phyloP scores from a whole-genome alignment of 169 alveolate genomes.

The Cryptosporidium tyzzeri region DNA sequence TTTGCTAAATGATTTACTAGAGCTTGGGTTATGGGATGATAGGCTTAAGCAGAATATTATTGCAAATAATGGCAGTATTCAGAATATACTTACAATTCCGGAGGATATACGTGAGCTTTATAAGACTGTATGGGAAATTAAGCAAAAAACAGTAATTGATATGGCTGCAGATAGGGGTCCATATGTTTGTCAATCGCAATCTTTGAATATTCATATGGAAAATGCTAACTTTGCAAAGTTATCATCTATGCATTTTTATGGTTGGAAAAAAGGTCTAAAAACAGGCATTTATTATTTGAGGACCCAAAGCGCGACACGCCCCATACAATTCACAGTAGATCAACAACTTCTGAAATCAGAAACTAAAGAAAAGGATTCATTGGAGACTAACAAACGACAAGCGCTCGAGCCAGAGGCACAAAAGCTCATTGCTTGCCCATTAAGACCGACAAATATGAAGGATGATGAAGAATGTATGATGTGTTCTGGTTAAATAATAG shows the following conservation, averaged over 20 bases:
- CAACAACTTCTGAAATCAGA: conserved; percentile 71
- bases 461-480: conserved; percentile 68
- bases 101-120: conserved; percentile 86
- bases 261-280: conserved; percentile 97
- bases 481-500: conserved; percentile 53
- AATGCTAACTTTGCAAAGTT: conserved; percentile 95
- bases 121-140: conserved; percentile 99
- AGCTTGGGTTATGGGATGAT: conserved; percentile 93
- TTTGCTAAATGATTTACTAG: conserved; percentile 94
- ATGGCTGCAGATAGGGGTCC: conserved; percentile 97
- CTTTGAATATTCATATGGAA: conserved; percentile 94
- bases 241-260: conserved; percentile 98
- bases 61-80: conserved; percentile 95
- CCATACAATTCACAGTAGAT: conserved; percentile 98
- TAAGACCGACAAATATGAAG: conserved; percentile 51
- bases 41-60: conserved; percentile 93
- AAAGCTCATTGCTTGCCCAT: conserved; percentile 31
- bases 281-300: conserved; percentile 97
- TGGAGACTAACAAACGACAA: background rate
- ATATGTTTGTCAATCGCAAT: conserved; percentile 94
- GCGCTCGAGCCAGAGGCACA: background rate
- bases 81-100: conserved; percentile 93
- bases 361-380: conserved; percentile 15
- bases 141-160: conserved; percentile 95
- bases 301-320: conserved; percentile 98